These are phyloP conservation scores for Phytophthora vignae DNA, from an alignment of 352 stramenopile species.

Conservation along the genomic window DNA sequence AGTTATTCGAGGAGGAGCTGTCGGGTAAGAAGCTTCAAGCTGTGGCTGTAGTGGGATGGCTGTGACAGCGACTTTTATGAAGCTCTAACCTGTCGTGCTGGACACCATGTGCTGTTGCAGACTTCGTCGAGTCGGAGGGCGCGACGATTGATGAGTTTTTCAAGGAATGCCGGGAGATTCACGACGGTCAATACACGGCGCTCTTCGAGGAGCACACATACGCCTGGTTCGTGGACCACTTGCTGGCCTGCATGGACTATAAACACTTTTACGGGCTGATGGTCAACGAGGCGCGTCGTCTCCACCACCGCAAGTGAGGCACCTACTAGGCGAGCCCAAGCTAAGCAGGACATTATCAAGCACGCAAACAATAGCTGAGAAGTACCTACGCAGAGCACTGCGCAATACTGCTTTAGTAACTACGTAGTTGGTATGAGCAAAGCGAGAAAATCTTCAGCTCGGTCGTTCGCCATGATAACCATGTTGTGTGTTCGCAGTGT, in stretches of 20 bases:
- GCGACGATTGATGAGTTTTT: conserved; percentile 77
- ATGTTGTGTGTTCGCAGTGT: neutral
- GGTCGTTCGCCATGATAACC: neutral
- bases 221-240: conserved; percentile 80
- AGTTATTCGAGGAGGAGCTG: conserved; percentile 77
- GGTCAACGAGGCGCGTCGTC: conserved; percentile 77
- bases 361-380: neutral
- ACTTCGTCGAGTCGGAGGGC: conserved; percentile 78
- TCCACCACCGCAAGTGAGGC: conserved; percentile 63
- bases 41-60: neutral
- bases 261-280: conserved; percentile 85
- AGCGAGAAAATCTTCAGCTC: conserved; percentile 1
- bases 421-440: neutral
- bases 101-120: conserved; percentile 30
- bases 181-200: conserved; percentile 66
- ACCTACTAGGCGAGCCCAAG: neutral
- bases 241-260: conserved; percentile 85
- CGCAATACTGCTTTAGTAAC: neutral
- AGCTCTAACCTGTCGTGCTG: neutral
- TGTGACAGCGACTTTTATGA: neutral
- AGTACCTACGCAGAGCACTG: neutral
- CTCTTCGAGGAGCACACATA: conserved; percentile 79
- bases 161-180: conserved; percentile 65
- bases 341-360: neutral
- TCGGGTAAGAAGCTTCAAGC: conserved; percentile 39